These are phyloP conservation scores for Penicillium cinerascens DNA, from an alignment of 495 filamentous ascomycete species.

Conservation along the genomic window DNA sequence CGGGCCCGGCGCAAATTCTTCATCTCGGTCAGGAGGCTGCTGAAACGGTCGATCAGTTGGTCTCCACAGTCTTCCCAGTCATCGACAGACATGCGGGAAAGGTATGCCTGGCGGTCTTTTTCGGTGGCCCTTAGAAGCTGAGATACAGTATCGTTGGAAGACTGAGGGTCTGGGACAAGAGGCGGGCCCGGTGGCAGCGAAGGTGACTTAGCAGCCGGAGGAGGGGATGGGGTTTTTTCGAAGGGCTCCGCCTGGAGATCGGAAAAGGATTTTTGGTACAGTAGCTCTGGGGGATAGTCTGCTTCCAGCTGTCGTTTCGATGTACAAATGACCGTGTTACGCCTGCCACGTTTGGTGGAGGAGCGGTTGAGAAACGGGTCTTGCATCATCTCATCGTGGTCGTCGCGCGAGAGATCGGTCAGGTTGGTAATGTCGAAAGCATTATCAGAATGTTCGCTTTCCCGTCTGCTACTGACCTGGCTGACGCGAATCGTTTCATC, in stretches of 20 bases:
- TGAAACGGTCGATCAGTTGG: conserved; percentile 69
- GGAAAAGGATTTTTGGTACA: conserved; percentile 40
- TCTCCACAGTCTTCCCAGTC: conserved; percentile 86
- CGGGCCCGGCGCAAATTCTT: conserved; percentile 62
- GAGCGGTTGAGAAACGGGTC: conserved; percentile 29
- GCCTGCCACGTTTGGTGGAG: conserved; percentile 7
- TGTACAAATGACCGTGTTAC: conserved; percentile 23
- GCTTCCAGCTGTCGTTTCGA: conserved; percentile 38
- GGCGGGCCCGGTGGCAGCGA: conserved; percentile 16
- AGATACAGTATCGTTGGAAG: conserved; percentile 28
- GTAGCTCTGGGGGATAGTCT: conserved; percentile 42
- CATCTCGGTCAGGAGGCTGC: conserved; percentile 57
- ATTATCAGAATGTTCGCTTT: conserved; percentile 29
- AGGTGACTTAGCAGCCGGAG: conserved; percentile 18
- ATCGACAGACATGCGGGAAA: conserved; percentile 57
- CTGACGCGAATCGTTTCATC: conserved; percentile 24
- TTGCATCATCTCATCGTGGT: conserved; percentile 27
- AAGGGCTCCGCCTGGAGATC: conserved; percentile 47
- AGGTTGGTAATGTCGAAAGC: conserved; percentile 37
- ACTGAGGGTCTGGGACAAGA: conserved; percentile 8
- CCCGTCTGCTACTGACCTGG: conserved; percentile 19
- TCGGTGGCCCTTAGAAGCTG: conserved; percentile 27
- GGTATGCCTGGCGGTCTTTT: conserved; percentile 57
- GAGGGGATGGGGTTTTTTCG: conserved; percentile 31
- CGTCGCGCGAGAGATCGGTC: conserved; percentile 29